phyloP scores from a whole-genome alignment of 139 green algal species.

The Chlamydomonas sphaeroides region DNA sequence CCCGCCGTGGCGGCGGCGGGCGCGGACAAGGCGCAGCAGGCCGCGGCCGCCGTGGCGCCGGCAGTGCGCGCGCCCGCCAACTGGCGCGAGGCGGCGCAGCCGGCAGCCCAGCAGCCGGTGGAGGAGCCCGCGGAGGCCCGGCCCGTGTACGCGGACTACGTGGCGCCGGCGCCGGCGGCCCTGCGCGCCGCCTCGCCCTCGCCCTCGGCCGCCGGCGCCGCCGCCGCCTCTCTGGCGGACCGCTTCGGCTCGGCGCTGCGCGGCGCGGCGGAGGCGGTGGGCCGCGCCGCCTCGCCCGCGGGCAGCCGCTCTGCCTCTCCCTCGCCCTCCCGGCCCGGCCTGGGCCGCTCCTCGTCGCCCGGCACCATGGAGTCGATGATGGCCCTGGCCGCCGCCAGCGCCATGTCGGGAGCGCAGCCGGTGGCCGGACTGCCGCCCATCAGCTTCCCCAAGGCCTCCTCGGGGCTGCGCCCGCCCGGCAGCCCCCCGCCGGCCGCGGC shows the following conservation, averaged over 20 bases:
- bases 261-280: not conserved
- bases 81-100: too few relatives aligned
- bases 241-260: not conserved
- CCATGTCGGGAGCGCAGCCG: not conserved
- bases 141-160: not conserved
- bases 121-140: not conserved
- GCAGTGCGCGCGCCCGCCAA: not conserved
- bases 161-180: not conserved
- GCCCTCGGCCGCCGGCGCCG: not conserved
- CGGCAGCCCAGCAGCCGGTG: too few relatives aligned
- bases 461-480: not conserved
- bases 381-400: conserved; percentile 9
- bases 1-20: not conserved
- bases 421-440: not conserved
- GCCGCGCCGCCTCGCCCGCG: not conserved
- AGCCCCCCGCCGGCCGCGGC: too few relatives aligned
- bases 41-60: not conserved
- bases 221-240: not conserved
- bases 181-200: not conserved
- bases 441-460: conserved; percentile 15
- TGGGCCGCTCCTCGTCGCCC: not conserved
- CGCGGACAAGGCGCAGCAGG: not conserved
- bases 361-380: conserved; percentile 11
- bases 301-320: not conserved
- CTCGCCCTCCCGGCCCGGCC: not conserved